phyloP scores from a whole-genome alignment of 495 filamentous ascomycete genomes.

The Penicillium riverlandense region DNA sequence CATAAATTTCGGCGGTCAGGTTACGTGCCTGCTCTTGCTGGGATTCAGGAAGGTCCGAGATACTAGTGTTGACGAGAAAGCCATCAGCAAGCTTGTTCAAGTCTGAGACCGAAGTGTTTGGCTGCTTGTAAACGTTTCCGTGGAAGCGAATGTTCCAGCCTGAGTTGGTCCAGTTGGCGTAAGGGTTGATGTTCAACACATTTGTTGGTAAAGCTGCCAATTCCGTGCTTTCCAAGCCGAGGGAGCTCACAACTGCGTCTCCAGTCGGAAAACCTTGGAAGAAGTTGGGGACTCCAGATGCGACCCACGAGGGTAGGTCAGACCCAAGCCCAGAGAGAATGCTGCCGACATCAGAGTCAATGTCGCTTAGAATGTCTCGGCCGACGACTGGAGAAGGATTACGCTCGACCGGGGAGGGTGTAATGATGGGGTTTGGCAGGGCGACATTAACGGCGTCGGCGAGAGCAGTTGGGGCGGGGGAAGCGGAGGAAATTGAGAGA shows the following conservation, averaged over 20 bases:
- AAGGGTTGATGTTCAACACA: conserved; percentile 67
- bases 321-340: conserved; percentile 36
- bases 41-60: conserved; percentile 48
- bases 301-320: conserved; percentile 51
- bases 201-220: conserved; percentile 57
- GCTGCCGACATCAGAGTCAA: conserved; percentile 36
- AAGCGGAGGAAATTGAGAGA: conserved; percentile 7
- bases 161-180: conserved; percentile 70
- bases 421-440: conserved; percentile 10
- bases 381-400: conserved; percentile 12
- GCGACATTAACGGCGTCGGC: conserved; percentile 2
- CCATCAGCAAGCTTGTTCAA: conserved; percentile 61
- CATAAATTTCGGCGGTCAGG: conserved; percentile 61
- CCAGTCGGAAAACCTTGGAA: conserved; percentile 63
- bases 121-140: conserved; percentile 73
- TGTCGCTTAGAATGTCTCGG: conserved; percentile 37
- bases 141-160: conserved; percentile 73
- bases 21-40: conserved; percentile 64
- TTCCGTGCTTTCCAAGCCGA: conserved; percentile 50
- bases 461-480: conserved; percentile 14
- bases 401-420: conserved; percentile 11
- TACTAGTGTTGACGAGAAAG: conserved; percentile 58
- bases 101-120: conserved; percentile 52
- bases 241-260: conserved; percentile 46
- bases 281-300: conserved; percentile 57